Evolutionary conservation across 2,329 filamentous ascomycete species (phyloP), one percentile per base, ranked within the genome.

Genomic region (Onygenales sp.): DNA sequence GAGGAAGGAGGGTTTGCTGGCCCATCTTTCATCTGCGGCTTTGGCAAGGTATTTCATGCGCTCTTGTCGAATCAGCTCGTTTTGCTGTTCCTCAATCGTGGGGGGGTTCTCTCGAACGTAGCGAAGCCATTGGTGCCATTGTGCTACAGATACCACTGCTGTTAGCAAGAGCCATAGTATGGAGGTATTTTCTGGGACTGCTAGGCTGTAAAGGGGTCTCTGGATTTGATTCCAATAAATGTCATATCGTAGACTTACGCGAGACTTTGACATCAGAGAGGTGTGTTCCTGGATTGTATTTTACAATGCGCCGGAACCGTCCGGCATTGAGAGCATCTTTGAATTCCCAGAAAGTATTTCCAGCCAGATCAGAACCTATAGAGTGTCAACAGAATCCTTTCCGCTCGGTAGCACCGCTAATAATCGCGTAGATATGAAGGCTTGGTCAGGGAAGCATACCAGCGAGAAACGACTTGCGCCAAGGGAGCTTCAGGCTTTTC

Each of bases 61-160:
- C n/a, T 71, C 68, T 63, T 81, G 81, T 32, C 82, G 74, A 36
- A 75, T 59, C 45, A 83, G 58, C 55, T 85, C 82, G 46, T 75
- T 69, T 56, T 76, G 74, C 61, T 84, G 82, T 66, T 85, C 82
- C 59, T 76, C 63, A 49, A 85, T 64, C 1, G 75, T 74, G 0
- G 82, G 82, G 2, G 82, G 71, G 13, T 78, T 70, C 50, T 69
- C 61, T 44, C 82, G 79, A 8, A 81, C 80, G 59, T 84, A 75
- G 61, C 82, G 80, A 31, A 85, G 78, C 82, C 82, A 85, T 70
- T 85, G 82, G 62, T 83, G 80, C 82, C 82, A 85, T 76, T 82
- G 79, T 51, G 82, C 78, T 82, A 64, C 36, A 52, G 17, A 43
- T 36, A 17, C 43, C 35, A 42, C 11, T 11, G 27, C 10, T 21